Percentiles rank a stretch among this genome's conserved stretches.
Conservation (phyloP, 2,329 filamentous ascomycete species). For the Aquanectria penicillioides region DNA sequence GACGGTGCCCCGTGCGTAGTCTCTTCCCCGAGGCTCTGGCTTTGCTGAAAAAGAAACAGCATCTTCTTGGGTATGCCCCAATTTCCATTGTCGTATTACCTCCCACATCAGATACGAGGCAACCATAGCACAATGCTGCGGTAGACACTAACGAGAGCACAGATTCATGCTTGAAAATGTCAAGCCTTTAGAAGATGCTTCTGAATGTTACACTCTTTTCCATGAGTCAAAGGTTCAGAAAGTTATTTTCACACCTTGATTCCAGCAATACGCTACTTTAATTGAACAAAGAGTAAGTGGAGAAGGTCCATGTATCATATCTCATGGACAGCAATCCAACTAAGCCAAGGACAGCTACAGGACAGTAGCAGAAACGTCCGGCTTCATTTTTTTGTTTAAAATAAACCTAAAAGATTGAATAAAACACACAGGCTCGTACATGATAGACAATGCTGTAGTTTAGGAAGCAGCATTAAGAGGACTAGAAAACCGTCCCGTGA, state of each 20-base stretch:
- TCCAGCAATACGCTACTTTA: too few relatives aligned
- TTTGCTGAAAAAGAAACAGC: background rate
- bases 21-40: conserved; percentile 59
- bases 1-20: conserved; percentile 78
- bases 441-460: too few relatives aligned
- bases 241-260: background rate
- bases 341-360: too few relatives aligned
- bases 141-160: background rate
- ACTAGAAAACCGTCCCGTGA: too few relatives aligned
- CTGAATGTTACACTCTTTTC: background rate
- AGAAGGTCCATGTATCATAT: too few relatives aligned
- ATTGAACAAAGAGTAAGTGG: too few relatives aligned
- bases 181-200: background rate
- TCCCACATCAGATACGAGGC: background rate
- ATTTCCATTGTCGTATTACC: background rate
- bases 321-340: too few relatives aligned
- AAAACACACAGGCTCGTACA: too few relatives aligned
- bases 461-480: too few relatives aligned
- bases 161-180: background rate
- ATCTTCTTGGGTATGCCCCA: background rate
- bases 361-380: too few relatives aligned
- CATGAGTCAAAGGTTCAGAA: background rate
- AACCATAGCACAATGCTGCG: background rate
- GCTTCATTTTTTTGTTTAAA: too few relatives aligned
- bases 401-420: too few relatives aligned